These are phyloP conservation scores for Pseudogymnoascus verrucosus DNA, from an alignment of 2,329 filamentous ascomycete species.

Conservation along the genomic window DNA sequence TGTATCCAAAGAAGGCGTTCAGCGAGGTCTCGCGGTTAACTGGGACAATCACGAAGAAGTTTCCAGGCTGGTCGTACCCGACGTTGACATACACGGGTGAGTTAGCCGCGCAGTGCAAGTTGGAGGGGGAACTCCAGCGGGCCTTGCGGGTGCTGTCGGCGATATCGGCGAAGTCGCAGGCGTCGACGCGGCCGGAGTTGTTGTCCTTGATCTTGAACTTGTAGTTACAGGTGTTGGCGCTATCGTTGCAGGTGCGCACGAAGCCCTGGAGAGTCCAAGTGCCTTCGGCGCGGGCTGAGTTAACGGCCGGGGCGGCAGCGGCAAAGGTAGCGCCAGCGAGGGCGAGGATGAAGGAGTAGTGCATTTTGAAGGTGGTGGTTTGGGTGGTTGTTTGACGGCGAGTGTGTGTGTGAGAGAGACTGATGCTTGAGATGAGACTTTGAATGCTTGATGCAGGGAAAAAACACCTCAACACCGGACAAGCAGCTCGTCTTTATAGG, in stretches of 20 bases:
- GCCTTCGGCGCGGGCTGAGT: not conserved
- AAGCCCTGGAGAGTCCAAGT: conserved; percentile 11
- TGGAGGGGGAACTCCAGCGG: conserved; percentile 1
- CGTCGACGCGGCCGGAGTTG: not conserved
- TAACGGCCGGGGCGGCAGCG: not conserved
- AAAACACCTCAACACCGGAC: not conserved
- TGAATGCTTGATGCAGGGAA: not conserved
- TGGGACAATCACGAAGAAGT: conserved; percentile 1
- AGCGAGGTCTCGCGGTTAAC: not conserved
- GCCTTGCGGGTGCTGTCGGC: not conserved
- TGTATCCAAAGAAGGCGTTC: conserved; percentile 11
- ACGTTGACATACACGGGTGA: not conserved
- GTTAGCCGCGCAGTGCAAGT: not conserved
- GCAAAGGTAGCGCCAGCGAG: not conserved
- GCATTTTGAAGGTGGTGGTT: not conserved
- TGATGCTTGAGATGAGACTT: not conserved
- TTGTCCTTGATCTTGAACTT: not conserved
- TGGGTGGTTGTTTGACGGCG: not conserved
- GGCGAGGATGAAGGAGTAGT: conserved; percentile 4
- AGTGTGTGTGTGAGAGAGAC: not conserved
- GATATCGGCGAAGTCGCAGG: not conserved
- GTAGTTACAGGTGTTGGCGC: conserved; percentile 8
- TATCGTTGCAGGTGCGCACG: conserved; percentile 11
- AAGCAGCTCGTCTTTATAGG: not conserved
- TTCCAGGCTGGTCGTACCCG: conserved; percentile 4